Base-by-base conservation (phyloP, 2,329 filamentous ascomycete genomes). In the Xylariaceae sp. region DNA sequence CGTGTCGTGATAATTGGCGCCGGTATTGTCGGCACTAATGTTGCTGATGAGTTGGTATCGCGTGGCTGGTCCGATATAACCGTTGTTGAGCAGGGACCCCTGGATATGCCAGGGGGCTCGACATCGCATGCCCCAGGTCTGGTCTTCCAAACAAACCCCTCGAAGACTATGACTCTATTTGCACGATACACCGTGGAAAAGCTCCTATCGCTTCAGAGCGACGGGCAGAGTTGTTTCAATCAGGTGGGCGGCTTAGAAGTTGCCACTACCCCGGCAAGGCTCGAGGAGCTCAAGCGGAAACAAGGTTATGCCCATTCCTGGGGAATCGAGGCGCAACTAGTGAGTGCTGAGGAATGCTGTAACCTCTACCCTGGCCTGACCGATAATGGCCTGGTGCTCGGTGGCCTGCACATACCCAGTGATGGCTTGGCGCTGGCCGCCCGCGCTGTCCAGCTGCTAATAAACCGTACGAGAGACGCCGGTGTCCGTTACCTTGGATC, bases 61-160 rank as follows among this genome's bases (percentile, higher is more conserved):
- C 60, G 60, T 24, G 57, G 57, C 43, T 60, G 60, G 60, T 58
- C 57, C 29, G 53, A 62, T 29, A 60, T 62, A 46, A 62, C 60
- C 11, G 34, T 62, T 33, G 53, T 62, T 34, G 60, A 62, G 43
- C 60, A 63, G 49, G 57, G 60, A n/a, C 60, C 60, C 29, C 47
- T 63, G 29, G 39, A 41, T 17, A n/a, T 63, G 41, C 57, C 60
- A 24, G 60, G 57, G 6, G 57, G 60, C 33, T 63, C 60, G 17
- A 61, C 60, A 14, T 60, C 57, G 6, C 60, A 63, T 26, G 60
- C 60, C 17, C 60, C 60, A 3, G 60, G 57, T 6, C 34, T 63
- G n/a, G 60, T 63, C 41, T 63, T 56, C 39, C 60, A 63, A 17
- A 63, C 60, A 46, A 58, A 63, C 36, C 40, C 57, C 36, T 62